A percentile compares a stretch with the other conserved stretches of the same genome.
These are phyloP conservation scores for Diutina scorzettiae DNA, from an alignment of 1,139 yeast species.

Conservation along the genomic window DNA sequence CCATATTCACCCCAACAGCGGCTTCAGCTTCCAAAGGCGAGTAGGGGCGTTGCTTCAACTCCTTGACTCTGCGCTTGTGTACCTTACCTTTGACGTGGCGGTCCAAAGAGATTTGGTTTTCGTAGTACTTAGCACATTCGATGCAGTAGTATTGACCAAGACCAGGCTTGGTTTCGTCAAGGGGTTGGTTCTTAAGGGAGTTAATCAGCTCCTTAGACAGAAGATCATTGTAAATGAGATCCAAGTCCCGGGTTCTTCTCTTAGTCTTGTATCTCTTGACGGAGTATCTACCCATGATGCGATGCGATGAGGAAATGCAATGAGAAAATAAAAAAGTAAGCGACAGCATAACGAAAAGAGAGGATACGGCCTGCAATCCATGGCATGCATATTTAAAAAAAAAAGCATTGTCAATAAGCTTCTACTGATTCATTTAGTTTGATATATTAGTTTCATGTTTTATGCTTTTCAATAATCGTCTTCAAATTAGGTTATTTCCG, in stretches of 20 bases:
- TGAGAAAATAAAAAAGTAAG: too few species aligned
- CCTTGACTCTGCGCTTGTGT: conserved; percentile 79
- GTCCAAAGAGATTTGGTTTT: conserved; percentile 60
- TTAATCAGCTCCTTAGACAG: conserved; percentile 49
- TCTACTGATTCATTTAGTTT: too few species aligned
- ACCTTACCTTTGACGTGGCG: conserved; percentile 65
- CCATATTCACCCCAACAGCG: conserved; percentile 70
- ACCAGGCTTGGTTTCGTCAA: conserved; percentile 88
- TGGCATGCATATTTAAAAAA: too few species aligned
- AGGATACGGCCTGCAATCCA: too few species aligned
- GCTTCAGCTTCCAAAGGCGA: conserved; percentile 84
- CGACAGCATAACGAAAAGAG: too few species aligned
- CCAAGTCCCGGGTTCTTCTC: conserved; percentile 78
- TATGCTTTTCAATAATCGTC: too few species aligned
- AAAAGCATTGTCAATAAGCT: too few species aligned
- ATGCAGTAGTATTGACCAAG: conserved; percentile 90
- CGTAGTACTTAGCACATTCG: conserved; percentile 88
- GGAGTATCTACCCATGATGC: conserved; percentile 73
- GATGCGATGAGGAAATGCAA: conserved; percentile 1
- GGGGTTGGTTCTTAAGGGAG: conserved; percentile 62
- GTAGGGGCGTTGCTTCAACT: conserved; percentile 67
- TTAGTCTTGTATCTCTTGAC: conserved; percentile 66
- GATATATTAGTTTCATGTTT: too few species aligned
- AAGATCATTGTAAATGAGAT: conserved; percentile 69
- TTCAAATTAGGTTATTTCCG: too few species aligned